Percentiles rank a stretch among this genome's conserved stretches.
phyloP scores from a whole-genome alignment of 768 basidiomycete species.

The Clavaria fumosa region DNA sequence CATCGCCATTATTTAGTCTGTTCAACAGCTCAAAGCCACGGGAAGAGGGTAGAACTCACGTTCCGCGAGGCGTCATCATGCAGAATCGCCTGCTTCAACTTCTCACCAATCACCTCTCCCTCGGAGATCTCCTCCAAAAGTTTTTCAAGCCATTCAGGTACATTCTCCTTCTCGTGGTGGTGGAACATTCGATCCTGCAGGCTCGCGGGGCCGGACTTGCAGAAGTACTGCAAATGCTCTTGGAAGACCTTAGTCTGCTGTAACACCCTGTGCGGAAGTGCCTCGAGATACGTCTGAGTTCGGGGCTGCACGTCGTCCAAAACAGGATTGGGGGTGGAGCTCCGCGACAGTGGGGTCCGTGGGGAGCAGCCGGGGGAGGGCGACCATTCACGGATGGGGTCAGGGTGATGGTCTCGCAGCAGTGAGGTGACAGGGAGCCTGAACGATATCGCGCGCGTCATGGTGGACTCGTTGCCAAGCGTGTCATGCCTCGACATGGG shows the following conservation, averaged over 20 bases:
- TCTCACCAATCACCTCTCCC: slow-evolving; percentile 18
- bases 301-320: slow-evolving; percentile 7
- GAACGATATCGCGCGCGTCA: neutral
- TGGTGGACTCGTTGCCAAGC: too few relatives aligned
- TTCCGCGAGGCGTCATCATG: slow-evolving; percentile 20
- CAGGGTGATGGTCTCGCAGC: too few relatives aligned
- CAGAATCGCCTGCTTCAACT: slow-evolving; percentile 20
- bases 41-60: slow-evolving; percentile 15
- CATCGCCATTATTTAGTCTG: neutral
- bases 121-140: slow-evolving; percentile 22
- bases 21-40: neutral
- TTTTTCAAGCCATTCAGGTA: slow-evolving; percentile 19
- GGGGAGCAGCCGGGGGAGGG: neutral
- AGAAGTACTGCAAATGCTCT: slow-evolving; percentile 21
- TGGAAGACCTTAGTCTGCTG: slow-evolving; percentile 18
- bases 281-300: slow-evolving; percentile 17
- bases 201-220: slow-evolving; percentile 12
- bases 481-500: too few relatives aligned
- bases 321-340: neutral
- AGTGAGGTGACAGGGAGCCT: neutral
- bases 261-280: slow-evolving; percentile 20
- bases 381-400: neutral
- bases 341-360: neutral
- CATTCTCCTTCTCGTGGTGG: slow-evolving; percentile 8
- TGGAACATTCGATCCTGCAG: neutral